Conservation (phyloP, 2,329 filamentous ascomycete species). For the Pseudocercospora macadamiae region DNA sequence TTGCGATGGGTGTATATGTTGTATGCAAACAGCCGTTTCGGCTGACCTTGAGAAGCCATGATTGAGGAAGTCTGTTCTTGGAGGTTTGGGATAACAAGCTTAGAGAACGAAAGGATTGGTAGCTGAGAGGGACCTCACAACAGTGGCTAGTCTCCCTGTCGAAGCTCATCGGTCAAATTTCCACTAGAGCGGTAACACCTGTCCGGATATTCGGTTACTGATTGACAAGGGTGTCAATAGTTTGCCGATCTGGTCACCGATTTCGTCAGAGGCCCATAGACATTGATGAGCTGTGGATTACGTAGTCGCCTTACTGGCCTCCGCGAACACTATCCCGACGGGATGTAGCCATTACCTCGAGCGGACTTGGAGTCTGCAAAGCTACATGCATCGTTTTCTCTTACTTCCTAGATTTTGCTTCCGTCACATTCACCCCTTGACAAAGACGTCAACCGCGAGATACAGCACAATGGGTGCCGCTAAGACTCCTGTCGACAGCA, state of each 20-base stretch:
- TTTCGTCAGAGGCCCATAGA: not conserved
- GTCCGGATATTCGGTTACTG: not conserved
- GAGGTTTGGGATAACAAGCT: not conserved
- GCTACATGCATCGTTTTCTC: too few relatives aligned
- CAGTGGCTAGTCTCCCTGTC: too few relatives aligned
- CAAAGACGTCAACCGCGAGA: not conserved
- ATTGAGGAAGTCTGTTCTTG: not conserved
- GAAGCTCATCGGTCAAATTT: too few relatives aligned
- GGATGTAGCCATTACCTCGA: too few relatives aligned
- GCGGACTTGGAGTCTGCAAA: too few relatives aligned
- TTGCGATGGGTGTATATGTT: conserved; percentile 16
- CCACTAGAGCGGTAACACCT: too few relatives aligned
- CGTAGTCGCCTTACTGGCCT: too few relatives aligned
- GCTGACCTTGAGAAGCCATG: conserved; percentile 11
- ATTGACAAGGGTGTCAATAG: not conserved
- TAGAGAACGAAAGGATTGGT: too few relatives aligned
- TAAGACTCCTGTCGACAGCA: not conserved
- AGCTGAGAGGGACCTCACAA: too few relatives aligned
- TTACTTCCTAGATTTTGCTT: not conserved
- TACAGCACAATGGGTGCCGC: not conserved
- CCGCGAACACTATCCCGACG: too few relatives aligned
- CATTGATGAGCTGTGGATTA: not conserved
- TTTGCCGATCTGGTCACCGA: not conserved
- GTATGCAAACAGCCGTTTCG: conserved; percentile 12
- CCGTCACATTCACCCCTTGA: not conserved